These are phyloP conservation scores for Echria macrotheca DNA, from an alignment of 495 filamentous ascomycete species.

Conservation along the genomic window DNA sequence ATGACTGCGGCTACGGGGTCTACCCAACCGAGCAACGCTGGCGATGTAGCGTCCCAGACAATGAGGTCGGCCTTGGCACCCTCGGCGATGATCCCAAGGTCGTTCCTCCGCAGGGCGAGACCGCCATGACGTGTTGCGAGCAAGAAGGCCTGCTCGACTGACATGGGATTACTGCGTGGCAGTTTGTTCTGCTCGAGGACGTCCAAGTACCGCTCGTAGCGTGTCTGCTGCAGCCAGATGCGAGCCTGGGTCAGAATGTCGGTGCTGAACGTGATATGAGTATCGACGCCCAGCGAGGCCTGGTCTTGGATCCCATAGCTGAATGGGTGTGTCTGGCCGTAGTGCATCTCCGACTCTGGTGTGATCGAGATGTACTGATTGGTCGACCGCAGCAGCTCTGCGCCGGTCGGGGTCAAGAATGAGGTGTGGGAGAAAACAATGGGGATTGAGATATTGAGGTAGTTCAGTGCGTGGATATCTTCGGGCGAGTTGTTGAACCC, in stretches of 20 bases:
- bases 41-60: slow-evolving; percentile 42
- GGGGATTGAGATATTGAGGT: slow-evolving; percentile 32
- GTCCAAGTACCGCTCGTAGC: slow-evolving; percentile 28
- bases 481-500: slow-evolving; percentile 33
- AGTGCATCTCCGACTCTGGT: slow-evolving; percentile 43
- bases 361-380: slow-evolving; percentile 44
- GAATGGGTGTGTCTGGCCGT: slow-evolving; percentile 35
- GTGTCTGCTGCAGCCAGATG: slow-evolving; percentile 37
- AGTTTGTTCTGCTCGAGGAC: slow-evolving; percentile 34
- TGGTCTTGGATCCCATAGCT: slow-evolving; percentile 35
- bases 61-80: slow-evolving; percentile 46
- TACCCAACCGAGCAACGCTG: slow-evolving; percentile 43
- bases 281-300: slow-evolving; percentile 41
- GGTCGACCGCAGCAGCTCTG: slow-evolving; percentile 25
- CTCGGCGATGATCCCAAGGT: slow-evolving; percentile 39
- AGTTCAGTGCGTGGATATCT: slow-evolving; percentile 23
- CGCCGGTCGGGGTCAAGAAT: slow-evolving; percentile 27
- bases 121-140: slow-evolving; percentile 45
- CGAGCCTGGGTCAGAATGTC: slow-evolving; percentile 43
- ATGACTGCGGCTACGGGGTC: slow-evolving; percentile 50
- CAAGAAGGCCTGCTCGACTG: slow-evolving; percentile 47
- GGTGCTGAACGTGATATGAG: slow-evolving; percentile 39
- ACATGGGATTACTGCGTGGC: slow-evolving; percentile 37
- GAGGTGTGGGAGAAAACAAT: slow-evolving; percentile 40
- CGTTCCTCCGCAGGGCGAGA: slow-evolving; percentile 36